Evolutionary conservation across 345 rosid genomes (phyloP).

Genomic region (Acer negundo): DNA sequence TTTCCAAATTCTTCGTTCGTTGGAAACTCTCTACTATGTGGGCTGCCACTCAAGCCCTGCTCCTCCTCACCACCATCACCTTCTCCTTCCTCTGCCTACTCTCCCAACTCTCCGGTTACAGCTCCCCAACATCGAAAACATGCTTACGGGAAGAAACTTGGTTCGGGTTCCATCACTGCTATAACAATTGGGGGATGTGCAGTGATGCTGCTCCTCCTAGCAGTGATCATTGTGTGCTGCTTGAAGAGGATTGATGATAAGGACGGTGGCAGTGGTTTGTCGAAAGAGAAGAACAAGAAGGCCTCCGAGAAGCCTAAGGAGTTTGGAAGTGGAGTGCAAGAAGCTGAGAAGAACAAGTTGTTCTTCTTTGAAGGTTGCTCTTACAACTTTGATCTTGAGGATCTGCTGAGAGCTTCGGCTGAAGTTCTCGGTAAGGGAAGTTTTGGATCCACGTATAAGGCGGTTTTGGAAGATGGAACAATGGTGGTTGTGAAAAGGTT

Average conservation of each 20-base stretch:
- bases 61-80: conserved; percentile 35
- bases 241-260: conserved; percentile 41
- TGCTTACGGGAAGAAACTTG: conserved; percentile 34
- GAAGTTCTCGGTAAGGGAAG: conserved; percentile 93
- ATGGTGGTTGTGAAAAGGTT: conserved; percentile 77
- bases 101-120: conserved; percentile 29
- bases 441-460: conserved; percentile 80
- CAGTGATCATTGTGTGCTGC: conserved; percentile 39
- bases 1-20: conserved; percentile 51
- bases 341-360: conserved; percentile 81
- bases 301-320: conserved; percentile 51
- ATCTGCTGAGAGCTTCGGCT: conserved; percentile 83
- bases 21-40: conserved; percentile 70
- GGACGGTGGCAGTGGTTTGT: conserved; percentile 22
- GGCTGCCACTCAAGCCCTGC: conserved; percentile 53
- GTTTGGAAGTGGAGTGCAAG: conserved; percentile 89
- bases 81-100: conserved; percentile 38
- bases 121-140: conserved; percentile 24
- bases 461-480: conserved; percentile 74
- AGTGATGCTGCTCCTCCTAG: conserved; percentile 39
- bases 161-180: conserved; percentile 45
- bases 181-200: conserved; percentile 48
- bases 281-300: conserved; percentile 46
- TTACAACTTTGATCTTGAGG: conserved; percentile 74
- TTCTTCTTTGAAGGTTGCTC: conserved; percentile 69